phyloP scores from a whole-genome alignment of 2,329 filamentous ascomycete species.

The Monosporascus sp. region DNA sequence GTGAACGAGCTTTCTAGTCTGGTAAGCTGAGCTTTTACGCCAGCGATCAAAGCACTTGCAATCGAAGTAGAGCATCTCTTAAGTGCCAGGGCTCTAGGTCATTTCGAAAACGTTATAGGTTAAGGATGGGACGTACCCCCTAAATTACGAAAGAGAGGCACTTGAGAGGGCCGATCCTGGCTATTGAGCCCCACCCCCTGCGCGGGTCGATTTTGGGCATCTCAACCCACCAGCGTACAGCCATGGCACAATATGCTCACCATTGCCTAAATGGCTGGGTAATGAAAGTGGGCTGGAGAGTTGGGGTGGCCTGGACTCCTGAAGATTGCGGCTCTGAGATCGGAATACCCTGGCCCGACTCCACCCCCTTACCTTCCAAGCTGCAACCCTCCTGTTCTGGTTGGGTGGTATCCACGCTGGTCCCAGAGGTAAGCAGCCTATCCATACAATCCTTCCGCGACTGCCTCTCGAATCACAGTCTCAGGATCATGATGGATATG shows the following conservation, averaged over 20 bases:
- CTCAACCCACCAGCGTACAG: background rate
- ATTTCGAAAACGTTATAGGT: background rate
- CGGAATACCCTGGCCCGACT: background rate
- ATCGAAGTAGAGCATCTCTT: background rate
- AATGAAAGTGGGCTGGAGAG: background rate
- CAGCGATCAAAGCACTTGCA: background rate
- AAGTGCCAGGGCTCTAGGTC: too few species aligned
- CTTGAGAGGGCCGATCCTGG: too few species aligned
- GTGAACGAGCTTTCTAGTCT: slow-evolving; percentile 19
- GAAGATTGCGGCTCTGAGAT: background rate
- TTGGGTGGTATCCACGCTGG: background rate
- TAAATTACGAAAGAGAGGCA: background rate
- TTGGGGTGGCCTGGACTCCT: background rate
- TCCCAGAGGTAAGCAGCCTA: background rate
- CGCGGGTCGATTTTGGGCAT: background rate
- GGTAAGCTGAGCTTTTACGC: background rate
- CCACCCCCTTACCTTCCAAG: background rate
- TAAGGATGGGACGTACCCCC: background rate
- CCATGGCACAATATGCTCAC: background rate
- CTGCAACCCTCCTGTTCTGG: background rate
- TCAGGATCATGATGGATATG: background rate
- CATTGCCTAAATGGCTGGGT: background rate
- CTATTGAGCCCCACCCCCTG: too few species aligned
- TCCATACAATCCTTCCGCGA: background rate
- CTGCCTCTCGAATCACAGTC: background rate